Base-by-base conservation (phyloP, 2,329 filamentous ascomycete species). In the Paraphaeosphaeria sporulosa region DNA sequence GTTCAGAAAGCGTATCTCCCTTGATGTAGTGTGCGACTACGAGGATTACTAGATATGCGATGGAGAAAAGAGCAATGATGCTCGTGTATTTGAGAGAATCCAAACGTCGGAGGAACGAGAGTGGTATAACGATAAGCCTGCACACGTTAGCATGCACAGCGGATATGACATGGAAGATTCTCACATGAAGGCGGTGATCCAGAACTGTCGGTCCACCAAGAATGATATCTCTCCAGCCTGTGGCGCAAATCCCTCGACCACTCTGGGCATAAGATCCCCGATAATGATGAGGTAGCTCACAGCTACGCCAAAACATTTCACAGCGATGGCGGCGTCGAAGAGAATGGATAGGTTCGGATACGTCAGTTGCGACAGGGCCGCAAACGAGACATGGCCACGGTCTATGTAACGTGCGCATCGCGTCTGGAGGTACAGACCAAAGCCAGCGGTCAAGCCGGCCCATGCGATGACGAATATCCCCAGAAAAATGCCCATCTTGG, bases 211-310 rank as follows among this genome's bases (percentile, higher is more conserved):
- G 74, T 98, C 93, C 46, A 94, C 85, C 64, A 98, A 80, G 72
- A 94, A 98, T 1, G 88, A 85, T 47, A 90, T 81, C 2, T 86
- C 84, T 19, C 84, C 86, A 21, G 86, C 86, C 52, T 83, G 81
- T 50, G 86, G 84, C 62, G 88, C 87, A 77, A 99, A 94, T 4
- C 94, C 95, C 62, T 88, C 82, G 25, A 95, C 89, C 10, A 99
- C 95, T 42, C 93, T 94, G 0, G 95, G 95, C 95, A 99, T 99
- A 64, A 99, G 82, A 76, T 99, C 95, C 53, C 95, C 95, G 69
- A 99, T 98, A 72, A 99, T 98, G 73, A 99, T 99, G 71, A 99
- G 87, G 80, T 99, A 99, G 70, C 93, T 97, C 61, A 98, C 92
- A 23, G 92, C 95, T 10, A 99, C 95, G 40, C 95, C 95, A 75